Base-by-base conservation (phyloP, 2,329 filamentous ascomycete genomes). In the Cladosporium sp. region DNA sequence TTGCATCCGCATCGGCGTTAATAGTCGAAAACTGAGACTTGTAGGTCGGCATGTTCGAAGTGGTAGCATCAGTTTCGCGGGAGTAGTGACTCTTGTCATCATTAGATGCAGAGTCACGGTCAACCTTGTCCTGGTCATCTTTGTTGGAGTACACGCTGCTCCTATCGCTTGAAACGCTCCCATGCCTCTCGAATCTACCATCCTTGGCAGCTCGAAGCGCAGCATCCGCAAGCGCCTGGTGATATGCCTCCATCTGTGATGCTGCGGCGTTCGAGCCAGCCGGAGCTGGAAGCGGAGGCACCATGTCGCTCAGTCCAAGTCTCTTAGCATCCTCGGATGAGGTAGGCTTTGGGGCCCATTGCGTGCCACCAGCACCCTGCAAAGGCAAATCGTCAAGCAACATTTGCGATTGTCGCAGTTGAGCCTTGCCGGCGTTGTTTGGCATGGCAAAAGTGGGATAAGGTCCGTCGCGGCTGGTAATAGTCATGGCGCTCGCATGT, bases 201-300 rank as follows among this genome's bases (percentile, higher is more conserved):
- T 89, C 89, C 0, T 87, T 87, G 26, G 88, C 90, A 6, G 93
- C 92, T 74, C 89, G 85, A 67, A 90, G 89, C 11, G 92, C 90
- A 7, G 93, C 94, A 56, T 91, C 89, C 1, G 92, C 92, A 5
- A 98, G 83, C 1, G 93, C 92, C 62, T 90, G 90, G 74, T 97
- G 93, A 72, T 97, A 94, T 0, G 87, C 89, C 50, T 88, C 87
- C 23, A 91, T 80, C 65, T 85, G 88, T 40, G 84, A 81, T 72
- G 86, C 82, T 28, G 84, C 85, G 60, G 69, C 40, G 59, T 76
- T 72, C 71, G 28, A 75, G 68, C 71, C 70, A 70, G 65, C 72
- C 77, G 50, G 72, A 70, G 69, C 86, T 26, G 84, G 88, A 69
- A 83, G 83, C 5, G 80, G 82, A 8, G 87, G 85, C 65, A 85